Base-by-base conservation (phyloP, 179 eudicot genomes). In the Patellifolia procumbens region DNA sequence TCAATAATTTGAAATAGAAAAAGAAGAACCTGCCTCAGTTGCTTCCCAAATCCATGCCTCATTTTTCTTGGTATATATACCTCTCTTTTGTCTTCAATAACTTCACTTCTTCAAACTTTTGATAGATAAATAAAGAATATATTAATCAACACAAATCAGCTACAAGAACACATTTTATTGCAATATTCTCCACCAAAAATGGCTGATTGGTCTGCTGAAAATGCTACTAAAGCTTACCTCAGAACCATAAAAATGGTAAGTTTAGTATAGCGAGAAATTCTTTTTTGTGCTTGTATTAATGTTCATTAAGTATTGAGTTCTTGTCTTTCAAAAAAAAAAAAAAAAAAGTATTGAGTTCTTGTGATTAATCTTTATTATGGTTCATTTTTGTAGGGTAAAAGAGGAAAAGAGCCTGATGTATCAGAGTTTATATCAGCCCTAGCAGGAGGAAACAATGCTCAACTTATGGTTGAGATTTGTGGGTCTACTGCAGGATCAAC, bases 371-470 rank as follows among this genome's bases (percentile, higher is more conserved):
- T 76, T 42, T 12, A 9, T 64, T 70, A 13, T 68, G 32, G 45
- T 62, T 29, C 0, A 43, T 52, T 51, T 55, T 75, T 67, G 42
- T 39, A 84, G 87, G 85, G 87, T 2, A 84, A 81, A 79, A 69
- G 84, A 81, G 80, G 83, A 0, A 81, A 81, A 81, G 91, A 83
- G 77, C 86, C 91, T 12, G 87, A 90, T 42, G 84, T 87, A 66
- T 84, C 83, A 34, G 97, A 91, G 76, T 91, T 90, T 79, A 82
- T 92, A 52, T 90, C 94, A 22, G 94, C 94, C 58, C 39, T 87
- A 76, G 97, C 97, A 67, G 97, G 91, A 0, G 97, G 97, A 48
- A 87, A 86, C 85, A 90, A 86, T 29, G 86, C 92, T 24, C 79
- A 83, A 52, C 81, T 88, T 66, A 91, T 90, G 49, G 92, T 90